Base-by-base conservation (phyloP, 2,329 filamentous ascomycete species). In the Coniochaeta sp. region DNA sequence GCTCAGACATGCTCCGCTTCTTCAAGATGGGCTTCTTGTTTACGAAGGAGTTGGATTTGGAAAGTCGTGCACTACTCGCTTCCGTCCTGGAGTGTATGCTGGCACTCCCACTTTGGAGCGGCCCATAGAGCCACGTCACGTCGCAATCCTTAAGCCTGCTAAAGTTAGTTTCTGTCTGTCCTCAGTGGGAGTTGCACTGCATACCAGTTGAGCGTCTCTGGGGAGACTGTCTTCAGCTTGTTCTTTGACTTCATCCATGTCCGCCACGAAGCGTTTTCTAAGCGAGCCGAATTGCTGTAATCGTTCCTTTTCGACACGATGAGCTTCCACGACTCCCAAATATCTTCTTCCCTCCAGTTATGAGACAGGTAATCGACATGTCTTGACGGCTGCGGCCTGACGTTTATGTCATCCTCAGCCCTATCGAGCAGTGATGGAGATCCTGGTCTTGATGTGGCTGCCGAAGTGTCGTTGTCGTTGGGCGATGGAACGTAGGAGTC, bases 181-280 rank as follows among this genome's bases (percentile, higher is more conserved):
- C 14, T 13, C 18, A 18, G 24, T 18, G 8, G 18, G 3, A 16
- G 3, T 6, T 8, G 3, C 6, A 16, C 2, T 22, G 76, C 83
- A 62, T 71, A 95, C 92, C 94, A 99, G 70, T 97, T 96, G 52
- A 99, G 75, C 2, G 86, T 89, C 68, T 96, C 91, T 3, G 94
- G 91, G 7, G 90, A 91, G 20, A 97, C 83, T 0, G 92, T 97
- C 65, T 83, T 86, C 48, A 97, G 75, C 35, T 87, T 83, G 67
- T 95, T 87, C 70, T 95, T 95, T 48, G 87, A 79, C 70, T 97
- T 97, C 65, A 89, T 87, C 94, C 94, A 97, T 1, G 91, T 94
- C 65, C 94, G 81, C 94, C 94, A 99, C 0, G 91, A 96, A 3
- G 94, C 94, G 68, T 99, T 97, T 68, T 97, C 94, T 27, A 97